phyloP scores from a whole-genome alignment of 2,329 filamentous ascomycete species.

The Fusarium sp. region DNA sequence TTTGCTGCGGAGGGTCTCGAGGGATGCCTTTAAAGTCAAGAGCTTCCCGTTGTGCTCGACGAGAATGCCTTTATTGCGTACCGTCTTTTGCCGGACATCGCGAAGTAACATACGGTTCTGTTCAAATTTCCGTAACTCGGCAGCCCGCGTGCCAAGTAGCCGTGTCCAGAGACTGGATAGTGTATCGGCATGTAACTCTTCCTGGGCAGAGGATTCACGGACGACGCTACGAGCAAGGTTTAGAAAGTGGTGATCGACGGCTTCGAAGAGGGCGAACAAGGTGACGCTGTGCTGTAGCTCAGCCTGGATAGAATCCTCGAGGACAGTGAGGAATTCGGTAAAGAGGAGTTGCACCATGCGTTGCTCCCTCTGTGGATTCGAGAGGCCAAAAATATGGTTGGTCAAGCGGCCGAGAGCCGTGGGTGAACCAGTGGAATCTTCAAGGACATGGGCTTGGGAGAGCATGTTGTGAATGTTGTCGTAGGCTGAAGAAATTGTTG shows the following conservation, averaged over 20 bases:
- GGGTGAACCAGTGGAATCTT: conserved; percentile 67
- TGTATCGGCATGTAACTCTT: conserved; percentile 83
- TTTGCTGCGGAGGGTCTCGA: conserved; percentile 86
- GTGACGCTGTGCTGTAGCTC: conserved; percentile 85
- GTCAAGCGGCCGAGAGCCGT: conserved; percentile 78
- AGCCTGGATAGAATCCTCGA: conserved; percentile 89
- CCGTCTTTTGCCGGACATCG: conserved; percentile 84
- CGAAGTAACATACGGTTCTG: conserved; percentile 86
- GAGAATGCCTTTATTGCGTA: conserved; percentile 87
- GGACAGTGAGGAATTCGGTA: conserved; percentile 84
- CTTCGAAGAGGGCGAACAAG: conserved; percentile 90
- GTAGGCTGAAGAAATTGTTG: conserved; percentile 75
- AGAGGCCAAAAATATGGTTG: conserved; percentile 82
- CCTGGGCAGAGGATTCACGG: conserved; percentile 84
- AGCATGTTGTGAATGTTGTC: conserved; percentile 87
- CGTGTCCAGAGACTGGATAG: conserved; percentile 88
- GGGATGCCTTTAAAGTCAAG: conserved; percentile 84
- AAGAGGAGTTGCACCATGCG: conserved; percentile 85
- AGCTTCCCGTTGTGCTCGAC: conserved; percentile 89
- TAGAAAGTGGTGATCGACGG: conserved; percentile 89
- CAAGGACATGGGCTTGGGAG: conserved; percentile 72
- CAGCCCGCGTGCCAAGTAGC: conserved; percentile 81
- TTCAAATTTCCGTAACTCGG: conserved; percentile 87
- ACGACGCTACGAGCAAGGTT: conserved; percentile 88
- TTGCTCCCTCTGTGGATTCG: conserved; percentile 83